Base-by-base conservation (phyloP, 2,329 filamentous ascomycete species). In the Hyphodiscus sp. region DNA sequence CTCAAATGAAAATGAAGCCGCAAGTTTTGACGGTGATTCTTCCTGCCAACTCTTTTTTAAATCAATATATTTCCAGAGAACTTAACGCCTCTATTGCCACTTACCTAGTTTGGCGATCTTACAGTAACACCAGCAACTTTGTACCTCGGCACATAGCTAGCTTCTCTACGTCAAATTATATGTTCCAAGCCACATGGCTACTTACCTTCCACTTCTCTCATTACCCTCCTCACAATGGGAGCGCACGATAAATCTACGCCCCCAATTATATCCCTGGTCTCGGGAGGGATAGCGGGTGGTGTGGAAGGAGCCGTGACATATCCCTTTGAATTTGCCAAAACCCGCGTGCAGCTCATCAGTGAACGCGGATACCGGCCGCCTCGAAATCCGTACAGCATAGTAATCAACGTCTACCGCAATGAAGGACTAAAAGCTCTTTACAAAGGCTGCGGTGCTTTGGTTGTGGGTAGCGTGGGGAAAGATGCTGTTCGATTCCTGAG, bases 321-420 rank as follows among this genome's bases (percentile, higher is more conserved):
- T 66, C 83, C 83, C 0, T 80, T 86, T 61, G 83, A 86, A 63
- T 87, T 85, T 60, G 81, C 82, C 51, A 87, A 87, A 68, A 86
- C 83, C 0, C 72, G 80, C 51, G 75, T 81, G 2, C 81, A 86
- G 58, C 70, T 84, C n/a, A 71, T 67, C 69, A 54, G 63, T 70
- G 42, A 70, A 42, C 52, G 55, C 1, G 66, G 73, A 16, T 64
- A 69, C 41, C 69, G 72, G 13, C 71, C 73, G 9, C 74, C 78
- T 0, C 70, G 71, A 42, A 86, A 86, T 51, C 82, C 82, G 0
- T 80, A 84, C 61, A 61, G 70, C 0, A 75, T 86, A 6, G 78
- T 86, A 30, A 53, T 68, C 4, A 70, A 78, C 23, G 78, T 84
- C 8, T 76, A 80, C 48, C 70, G 71, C 19, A 69, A 75, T 16